Conservation (phyloP, 2,329 filamentous ascomycete species). For the Arthrobotrys musiformis region DNA sequence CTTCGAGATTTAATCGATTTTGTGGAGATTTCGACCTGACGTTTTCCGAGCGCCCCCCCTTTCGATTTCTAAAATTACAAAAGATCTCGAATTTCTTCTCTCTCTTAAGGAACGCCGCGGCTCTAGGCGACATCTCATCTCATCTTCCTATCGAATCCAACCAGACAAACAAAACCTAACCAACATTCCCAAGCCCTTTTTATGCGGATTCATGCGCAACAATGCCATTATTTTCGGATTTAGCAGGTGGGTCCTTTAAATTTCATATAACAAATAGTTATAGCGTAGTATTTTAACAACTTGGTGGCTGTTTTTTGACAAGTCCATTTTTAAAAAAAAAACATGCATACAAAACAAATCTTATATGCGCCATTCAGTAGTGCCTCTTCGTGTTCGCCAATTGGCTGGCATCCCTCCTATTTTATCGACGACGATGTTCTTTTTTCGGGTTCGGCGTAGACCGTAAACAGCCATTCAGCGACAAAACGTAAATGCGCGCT, state of each 20-base stretch:
- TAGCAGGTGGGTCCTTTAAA: conserved; percentile 10
- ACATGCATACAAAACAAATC: not conserved
- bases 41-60: conserved; percentile 4
- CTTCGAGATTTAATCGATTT: conserved; percentile 2
- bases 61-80: conserved; percentile 32
- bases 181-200: conserved; percentile 11
- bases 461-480: conserved; percentile 10
- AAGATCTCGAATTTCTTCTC: no score
- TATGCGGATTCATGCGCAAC: conserved; percentile 12
- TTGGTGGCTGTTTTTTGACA: not conserved
- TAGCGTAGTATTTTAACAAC: no score
- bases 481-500: conserved; percentile 5
- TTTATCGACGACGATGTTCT: not conserved
- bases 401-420: conserved; percentile 10
- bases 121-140: conserved; percentile 18
- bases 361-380: conserved; percentile 2
- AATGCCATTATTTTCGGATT: conserved; percentile 19
- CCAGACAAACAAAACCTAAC: conserved; percentile 16
- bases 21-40: conserved; percentile 34
- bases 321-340: conserved; percentile 11
- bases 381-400: not conserved
- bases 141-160: conserved; percentile 28
- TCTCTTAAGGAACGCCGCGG: conserved; percentile 22
- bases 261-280: no score
- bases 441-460: no score